These are phyloP conservation scores for Mycosphaerella arachidis DNA, from an alignment of 2,329 filamentous ascomycete genomes.

Conservation along the genomic window DNA sequence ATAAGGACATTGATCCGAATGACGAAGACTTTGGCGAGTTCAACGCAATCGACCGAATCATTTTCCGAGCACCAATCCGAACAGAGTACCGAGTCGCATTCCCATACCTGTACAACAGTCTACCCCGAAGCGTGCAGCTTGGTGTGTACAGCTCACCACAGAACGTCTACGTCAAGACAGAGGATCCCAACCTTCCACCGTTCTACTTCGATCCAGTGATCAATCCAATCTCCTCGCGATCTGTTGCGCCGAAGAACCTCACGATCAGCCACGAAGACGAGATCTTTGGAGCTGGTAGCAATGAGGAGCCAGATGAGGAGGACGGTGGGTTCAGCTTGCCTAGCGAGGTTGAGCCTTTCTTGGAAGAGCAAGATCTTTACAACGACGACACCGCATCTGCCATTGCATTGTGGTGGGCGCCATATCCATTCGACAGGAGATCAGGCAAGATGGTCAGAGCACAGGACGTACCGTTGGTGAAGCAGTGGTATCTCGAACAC, in stretches of 20 bases:
- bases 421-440: conserved; percentile 88
- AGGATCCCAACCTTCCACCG: conserved; percentile 83
- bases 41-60: conserved; percentile 98
- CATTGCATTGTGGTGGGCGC: conserved; percentile 96
- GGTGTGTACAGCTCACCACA: conserved; percentile 94
- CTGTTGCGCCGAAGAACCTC: conserved; percentile 91
- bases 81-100: conserved; percentile 95
- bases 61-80: conserved; percentile 89
- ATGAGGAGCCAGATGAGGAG: conserved; percentile 66
- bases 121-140: conserved; percentile 88
- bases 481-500: conserved; percentile 98
- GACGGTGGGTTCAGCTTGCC: conserved; percentile 67
- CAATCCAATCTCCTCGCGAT: conserved; percentile 93
- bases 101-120: conserved; percentile 91
- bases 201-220: conserved; percentile 98
- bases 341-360: conserved; percentile 74
- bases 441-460: conserved; percentile 95
- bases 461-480: conserved; percentile 92
- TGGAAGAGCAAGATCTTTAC: conserved; percentile 82
- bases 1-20: conserved; percentile 98
- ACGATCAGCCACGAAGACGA: conserved; percentile 88
- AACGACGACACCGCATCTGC: conserved; percentile 86
- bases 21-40: conserved; percentile 99
- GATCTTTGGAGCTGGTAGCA: conserved; percentile 76
- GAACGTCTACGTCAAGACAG: conserved; percentile 80